Evolutionary conservation across 1,284 basidiomycete species (phyloP), one percentile per base, ranked within the genome.

Genomic region (Pascua sp.): DNA sequence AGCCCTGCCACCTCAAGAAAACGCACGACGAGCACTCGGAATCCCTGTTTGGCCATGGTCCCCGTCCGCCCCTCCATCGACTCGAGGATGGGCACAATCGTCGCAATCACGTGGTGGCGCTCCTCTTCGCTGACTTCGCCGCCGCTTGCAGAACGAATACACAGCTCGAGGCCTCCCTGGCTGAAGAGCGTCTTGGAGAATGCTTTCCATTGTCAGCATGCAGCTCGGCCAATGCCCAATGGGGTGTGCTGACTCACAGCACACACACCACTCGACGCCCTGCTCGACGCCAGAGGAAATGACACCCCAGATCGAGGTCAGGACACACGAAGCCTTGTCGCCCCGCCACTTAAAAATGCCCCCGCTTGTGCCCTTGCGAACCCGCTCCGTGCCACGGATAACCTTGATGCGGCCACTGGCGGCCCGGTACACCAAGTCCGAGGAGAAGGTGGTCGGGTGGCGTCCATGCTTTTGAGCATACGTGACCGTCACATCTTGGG

Each of bases 181-280:
- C 82, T 82, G 71, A 83, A 83, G 40, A 82, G 66, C 18, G 82
- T 82, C 67, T 79, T 79, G 47, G 79, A 79, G 67, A 83, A 83
- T 67, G 76, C 76, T 77, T 42, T 5, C 9, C 37, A 39, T 2
- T 11, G 12, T 56, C 37, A 48, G 48, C 40, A 5, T 11, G 17
- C n/a, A 42, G 42, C 17, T 48, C 18, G 36, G 17, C 39, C 41
- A 18, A 13, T 38, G 9, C 11, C n/a, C 46, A 24, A 9, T 5
- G 45, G 18, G 18, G 10, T 15, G 7, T 10, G 2, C 8, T 8
- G 12, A 67, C 73, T 57, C 42, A 77, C 76, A 82, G 11, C 80
- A 82, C 11, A 81, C 78, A 16, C 77, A 79, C 81, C 81, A 83
- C 57, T 79, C 73, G 32, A 70, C 51, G 4, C 64, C 66, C 7